A percentile compares a stretch with the other conserved stretches of the same genome.
These are phyloP conservation scores for Macadamia tetraphylla DNA, from an alignment of 164 flowering plant species.

Conservation along the genomic window DNA sequence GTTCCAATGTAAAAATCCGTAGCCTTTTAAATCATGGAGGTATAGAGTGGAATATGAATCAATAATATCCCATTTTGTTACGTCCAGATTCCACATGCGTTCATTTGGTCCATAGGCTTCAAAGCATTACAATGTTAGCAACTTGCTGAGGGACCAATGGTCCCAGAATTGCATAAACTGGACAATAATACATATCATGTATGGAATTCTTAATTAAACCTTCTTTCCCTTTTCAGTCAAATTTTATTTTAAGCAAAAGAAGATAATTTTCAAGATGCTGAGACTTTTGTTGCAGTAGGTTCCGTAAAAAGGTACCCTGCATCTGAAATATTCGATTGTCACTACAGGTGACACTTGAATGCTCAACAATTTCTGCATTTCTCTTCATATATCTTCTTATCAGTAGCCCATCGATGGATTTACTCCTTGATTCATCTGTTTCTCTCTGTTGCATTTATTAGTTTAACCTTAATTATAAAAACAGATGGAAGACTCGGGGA, in stretches of 20 bases:
- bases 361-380: no score
- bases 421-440: neutral
- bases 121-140: neutral
- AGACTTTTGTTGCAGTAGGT: no score
- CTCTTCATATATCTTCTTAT: no score
- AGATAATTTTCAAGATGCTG: neutral
- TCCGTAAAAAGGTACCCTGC: no score
- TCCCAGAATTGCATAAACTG: neutral
- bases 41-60: no score
- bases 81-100: no score
- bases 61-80: no score
- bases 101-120: neutral
- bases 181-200: neutral
- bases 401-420: neutral
- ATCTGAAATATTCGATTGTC: no score
- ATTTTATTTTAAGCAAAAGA: neutral
- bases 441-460: no score
- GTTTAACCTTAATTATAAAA: neutral
- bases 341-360: no score
- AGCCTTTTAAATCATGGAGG: no score
- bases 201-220: neutral
- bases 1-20: no score
- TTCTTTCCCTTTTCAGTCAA: neutral
- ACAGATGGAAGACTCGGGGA: slow-evolving; percentile 20
- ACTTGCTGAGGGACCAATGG: neutral